These are phyloP conservation scores for Scedosporium minutisporum DNA, from an alignment of 2,329 filamentous ascomycete genomes.

Conservation along the genomic window DNA sequence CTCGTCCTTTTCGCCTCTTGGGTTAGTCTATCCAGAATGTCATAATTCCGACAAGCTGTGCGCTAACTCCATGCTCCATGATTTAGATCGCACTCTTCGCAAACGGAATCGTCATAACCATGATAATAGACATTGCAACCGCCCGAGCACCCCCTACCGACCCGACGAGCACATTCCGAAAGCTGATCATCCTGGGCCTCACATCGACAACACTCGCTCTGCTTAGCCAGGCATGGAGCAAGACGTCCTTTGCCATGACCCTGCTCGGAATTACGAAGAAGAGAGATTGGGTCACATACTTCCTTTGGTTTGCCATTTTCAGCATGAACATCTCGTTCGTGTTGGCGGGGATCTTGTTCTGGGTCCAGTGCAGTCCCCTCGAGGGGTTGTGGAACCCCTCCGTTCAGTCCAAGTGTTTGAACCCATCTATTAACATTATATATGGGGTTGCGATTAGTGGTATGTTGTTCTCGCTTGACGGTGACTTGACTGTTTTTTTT, in stretches of 20 bases:
- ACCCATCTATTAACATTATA: neutral
- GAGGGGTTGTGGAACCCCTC: slow-evolving; percentile 14
- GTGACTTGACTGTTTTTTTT: neutral
- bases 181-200: neutral
- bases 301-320: slow-evolving; percentile 14
- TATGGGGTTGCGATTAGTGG: neutral
- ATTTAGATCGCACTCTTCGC: neutral
- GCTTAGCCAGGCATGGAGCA: slow-evolving; percentile 14
- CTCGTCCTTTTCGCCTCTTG: neutral
- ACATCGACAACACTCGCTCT: neutral
- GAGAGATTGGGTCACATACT: neutral
- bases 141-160: neutral
- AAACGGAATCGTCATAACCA: neutral
- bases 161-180: neutral
- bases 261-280: slow-evolving; percentile 16
- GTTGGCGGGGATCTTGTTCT: slow-evolving; percentile 13
- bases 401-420: slow-evolving; percentile 20
- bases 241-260: slow-evolving; percentile 20
- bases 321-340: slow-evolving; percentile 14
- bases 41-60: neutral
- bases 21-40: neutral
- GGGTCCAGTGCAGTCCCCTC: slow-evolving; percentile 6
- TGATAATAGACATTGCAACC: neutral
- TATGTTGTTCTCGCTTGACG: neutral
- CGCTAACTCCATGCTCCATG: neutral